phyloP scores from a whole-genome alignment of 805 yeast species.

The Hanseniaspora hatyaiensis region DNA sequence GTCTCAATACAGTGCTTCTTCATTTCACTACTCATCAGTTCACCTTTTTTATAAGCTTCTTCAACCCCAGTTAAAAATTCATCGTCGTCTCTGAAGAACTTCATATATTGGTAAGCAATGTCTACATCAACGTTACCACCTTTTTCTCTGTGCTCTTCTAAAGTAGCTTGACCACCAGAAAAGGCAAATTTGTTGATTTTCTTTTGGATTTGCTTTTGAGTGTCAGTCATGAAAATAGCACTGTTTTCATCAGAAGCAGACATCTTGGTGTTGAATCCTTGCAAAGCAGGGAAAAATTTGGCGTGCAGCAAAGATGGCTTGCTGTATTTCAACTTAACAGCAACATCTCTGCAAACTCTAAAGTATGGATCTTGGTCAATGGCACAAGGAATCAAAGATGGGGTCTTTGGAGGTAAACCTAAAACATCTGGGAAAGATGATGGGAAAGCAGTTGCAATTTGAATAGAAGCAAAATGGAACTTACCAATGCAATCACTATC shows the following conservation, averaged over 20 bases:
- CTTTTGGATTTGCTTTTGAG: slow-evolving; percentile 81
- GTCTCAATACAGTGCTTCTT: slow-evolving; percentile 74
- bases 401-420: slow-evolving; percentile 78
- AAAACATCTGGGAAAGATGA: slow-evolving; percentile 89
- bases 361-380: slow-evolving; percentile 98
- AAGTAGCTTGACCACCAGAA: slow-evolving; percentile 79
- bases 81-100: slow-evolving; percentile 85
- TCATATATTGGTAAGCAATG: slow-evolving; percentile 84
- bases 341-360: slow-evolving; percentile 94
- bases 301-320: slow-evolving; percentile 91
- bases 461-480: slow-evolving; percentile 88
- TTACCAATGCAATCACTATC: slow-evolving; percentile 93
- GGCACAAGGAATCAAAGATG: slow-evolving; percentile 96
- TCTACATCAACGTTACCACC: slow-evolving; percentile 96
- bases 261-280: slow-evolving; percentile 94
- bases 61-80: slow-evolving; percentile 53
- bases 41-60: slow-evolving; percentile 63
- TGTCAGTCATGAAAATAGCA: slow-evolving; percentile 91
- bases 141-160: slow-evolving; percentile 77
- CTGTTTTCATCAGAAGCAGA: slow-evolving; percentile 84
- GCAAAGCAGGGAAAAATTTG: slow-evolving; percentile 94
- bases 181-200: slow-evolving; percentile 94
- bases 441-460: slow-evolving; percentile 92
- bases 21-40: slow-evolving; percentile 82
- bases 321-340: slow-evolving; percentile 76